Conservation (phyloP, 495 filamentous ascomycete genomes). For the Aspergillus conjunctus region DNA sequence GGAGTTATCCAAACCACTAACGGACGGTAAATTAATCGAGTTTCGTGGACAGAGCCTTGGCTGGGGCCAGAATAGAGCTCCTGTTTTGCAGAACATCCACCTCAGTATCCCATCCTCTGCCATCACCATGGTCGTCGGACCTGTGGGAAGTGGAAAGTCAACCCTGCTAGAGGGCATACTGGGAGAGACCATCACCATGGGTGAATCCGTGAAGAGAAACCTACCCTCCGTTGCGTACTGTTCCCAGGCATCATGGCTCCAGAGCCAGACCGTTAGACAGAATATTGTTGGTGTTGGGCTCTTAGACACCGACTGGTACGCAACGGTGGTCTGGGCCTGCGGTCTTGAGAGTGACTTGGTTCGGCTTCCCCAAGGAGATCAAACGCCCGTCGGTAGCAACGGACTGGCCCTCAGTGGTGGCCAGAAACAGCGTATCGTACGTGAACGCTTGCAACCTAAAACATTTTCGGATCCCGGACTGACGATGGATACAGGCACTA, state of each 20-base stretch:
- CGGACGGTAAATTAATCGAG: not conserved
- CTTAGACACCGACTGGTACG: slow-evolving; percentile 37
- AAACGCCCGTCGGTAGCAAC: slow-evolving; percentile 76
- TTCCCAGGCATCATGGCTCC: slow-evolving; percentile 39
- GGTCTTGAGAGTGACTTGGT: slow-evolving; percentile 31
- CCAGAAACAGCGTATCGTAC: slow-evolving; percentile 64
- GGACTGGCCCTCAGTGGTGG: slow-evolving; percentile 83
- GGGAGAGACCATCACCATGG: slow-evolving; percentile 16
- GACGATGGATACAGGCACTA: not conserved
- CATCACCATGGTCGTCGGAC: slow-evolving; percentile 18
- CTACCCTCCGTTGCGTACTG: slow-evolving; percentile 37
- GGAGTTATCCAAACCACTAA: not conserved
- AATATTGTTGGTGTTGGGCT: slow-evolving; percentile 29
- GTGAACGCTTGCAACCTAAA: not conserved
- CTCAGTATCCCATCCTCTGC: not conserved
- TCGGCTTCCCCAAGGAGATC: slow-evolving; percentile 57
- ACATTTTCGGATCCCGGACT: not conserved
- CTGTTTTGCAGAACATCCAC: not conserved
- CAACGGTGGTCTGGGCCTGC: slow-evolving; percentile 34
- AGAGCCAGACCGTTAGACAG: slow-evolving; percentile 38
- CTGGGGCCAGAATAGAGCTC: not conserved
- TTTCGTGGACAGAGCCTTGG: not conserved
- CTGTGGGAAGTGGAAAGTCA: slow-evolving; percentile 32
- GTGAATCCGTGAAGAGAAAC: not conserved
- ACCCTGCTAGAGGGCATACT: slow-evolving; percentile 31